Evolutionary conservation across 768 basidiomycete genomes (phyloP).

Genomic region (Chiua virens): DNA sequence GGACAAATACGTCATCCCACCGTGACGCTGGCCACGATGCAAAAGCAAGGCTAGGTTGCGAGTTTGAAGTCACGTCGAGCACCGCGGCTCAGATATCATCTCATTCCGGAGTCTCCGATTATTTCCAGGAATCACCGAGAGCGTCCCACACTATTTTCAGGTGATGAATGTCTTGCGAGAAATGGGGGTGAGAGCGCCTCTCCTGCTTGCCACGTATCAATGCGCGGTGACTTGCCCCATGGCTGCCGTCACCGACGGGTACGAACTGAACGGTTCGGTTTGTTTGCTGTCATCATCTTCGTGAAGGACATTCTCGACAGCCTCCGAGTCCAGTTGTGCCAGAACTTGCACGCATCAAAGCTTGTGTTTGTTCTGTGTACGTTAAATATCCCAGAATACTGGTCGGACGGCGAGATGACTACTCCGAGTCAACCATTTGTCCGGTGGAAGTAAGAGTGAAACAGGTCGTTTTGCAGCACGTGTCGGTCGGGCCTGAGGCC

Average conservation of each 20-base stretch:
- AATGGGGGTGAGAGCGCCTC: constrained; percentile 1
- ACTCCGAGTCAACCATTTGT: neutral
- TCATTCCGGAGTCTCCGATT: neutral
- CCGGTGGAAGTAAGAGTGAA: neutral
- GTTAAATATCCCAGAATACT: neutral
- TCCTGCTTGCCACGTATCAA: constrained; percentile 9
- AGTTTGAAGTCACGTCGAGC: neutral
- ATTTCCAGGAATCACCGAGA: neutral
- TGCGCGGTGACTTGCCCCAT: neutral
- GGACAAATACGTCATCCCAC: constrained; percentile 16
- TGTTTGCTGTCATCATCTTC: constrained; percentile 4
- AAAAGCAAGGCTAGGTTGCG: neutral
- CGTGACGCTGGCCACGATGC: constrained; percentile 11
- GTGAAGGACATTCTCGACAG: constrained; percentile 1
- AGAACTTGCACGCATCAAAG: neutral
- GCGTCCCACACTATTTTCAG: constrained; percentile 17
- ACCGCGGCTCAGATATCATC: neutral
- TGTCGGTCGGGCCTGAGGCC: neutral
- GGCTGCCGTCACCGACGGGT: neutral
- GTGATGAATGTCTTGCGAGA: constrained; percentile 16
- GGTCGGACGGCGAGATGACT: neutral
- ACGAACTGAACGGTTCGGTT: neutral
- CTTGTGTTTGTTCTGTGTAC: neutral
- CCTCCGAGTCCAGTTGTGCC: neutral
- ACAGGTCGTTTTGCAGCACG: neutral